These are phyloP conservation scores for Avena atlantica DNA, from an alignment of 176 grass and related monocot genomes.

Conservation along the genomic window DNA sequence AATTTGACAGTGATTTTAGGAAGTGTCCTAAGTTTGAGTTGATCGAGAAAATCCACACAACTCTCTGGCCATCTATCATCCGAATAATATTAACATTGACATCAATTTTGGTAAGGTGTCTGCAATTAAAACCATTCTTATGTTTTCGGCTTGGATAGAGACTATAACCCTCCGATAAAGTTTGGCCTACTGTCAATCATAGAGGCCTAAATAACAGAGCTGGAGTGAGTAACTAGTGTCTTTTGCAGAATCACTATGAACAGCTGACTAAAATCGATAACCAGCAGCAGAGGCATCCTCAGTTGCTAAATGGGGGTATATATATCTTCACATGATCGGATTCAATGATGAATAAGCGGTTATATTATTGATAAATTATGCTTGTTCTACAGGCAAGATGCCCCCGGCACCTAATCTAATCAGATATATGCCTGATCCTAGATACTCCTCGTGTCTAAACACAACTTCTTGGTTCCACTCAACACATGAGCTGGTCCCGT, in stretches of 20 bases:
- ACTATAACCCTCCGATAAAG: neutral
- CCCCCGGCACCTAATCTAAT: neutral
- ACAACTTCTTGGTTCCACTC: slow-evolving; percentile 8
- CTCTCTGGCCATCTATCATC: neutral
- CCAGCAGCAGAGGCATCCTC: neutral
- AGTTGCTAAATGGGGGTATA: neutral
- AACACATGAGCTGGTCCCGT: neutral
- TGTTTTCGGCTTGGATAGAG: slow-evolving; percentile 1
- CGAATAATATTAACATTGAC: neutral
- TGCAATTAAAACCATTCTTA: neutral
- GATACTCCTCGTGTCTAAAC: slow-evolving; percentile 19
- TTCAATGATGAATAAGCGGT: neutral
- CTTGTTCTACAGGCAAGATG: neutral
- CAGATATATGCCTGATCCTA: slow-evolving; percentile 23
- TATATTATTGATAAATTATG: neutral
- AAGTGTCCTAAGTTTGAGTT: neutral
- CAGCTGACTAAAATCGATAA: neutral
- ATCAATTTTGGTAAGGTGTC: neutral
- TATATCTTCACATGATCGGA: neutral
- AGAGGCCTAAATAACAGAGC: neutral
- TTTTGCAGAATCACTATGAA: neutral
- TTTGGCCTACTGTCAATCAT: neutral
- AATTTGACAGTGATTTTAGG: neutral
- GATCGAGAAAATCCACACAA: neutral
- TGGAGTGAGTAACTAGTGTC: neutral